Evolutionary conservation across 129 eudicot genomes (phyloP), one percentile per base, ranked within the genome.

Genomic region (Lactuca saligna): DNA sequence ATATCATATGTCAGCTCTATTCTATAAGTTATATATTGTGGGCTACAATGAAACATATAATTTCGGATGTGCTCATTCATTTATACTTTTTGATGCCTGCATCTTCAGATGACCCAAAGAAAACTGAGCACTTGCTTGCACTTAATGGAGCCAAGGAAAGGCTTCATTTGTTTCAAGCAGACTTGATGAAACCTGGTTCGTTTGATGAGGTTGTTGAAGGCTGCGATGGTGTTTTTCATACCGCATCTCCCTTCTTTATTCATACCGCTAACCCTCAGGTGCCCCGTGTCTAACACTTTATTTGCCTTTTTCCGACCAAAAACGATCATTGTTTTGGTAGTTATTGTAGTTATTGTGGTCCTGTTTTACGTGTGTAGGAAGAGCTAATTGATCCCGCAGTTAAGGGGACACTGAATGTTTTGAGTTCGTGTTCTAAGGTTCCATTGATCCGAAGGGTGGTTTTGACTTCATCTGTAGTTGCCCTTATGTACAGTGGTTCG

Each of bases 401-500:
- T 2, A 91, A 88, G 74, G 97, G 97, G 50, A 91, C 97, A 31
- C 75, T 91, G n/a, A 91, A 91, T 44, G 96, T 91, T 59, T 87
- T 91, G 44, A 72, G 71, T 15, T 80, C 97, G 35, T 85, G 92
- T 74, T 78, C 81, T 11, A 88, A 78, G 75, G 54, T 80, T 41
- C 54, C 86, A 29, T 57, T 83, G 6, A 71, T 91, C 2, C 88
- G 76, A 73, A 78, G 88, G 75, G 97, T 84, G 68, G 88, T 90
- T 55, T 63, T 90, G 70, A 90, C 95, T 31, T 87, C 95, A 13
- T 90, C 97, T 34, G 61, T 72, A 38, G 87, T 88, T 31, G 88
- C 97, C 20, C 73, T 90, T 38, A 16, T 55, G 3, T 82, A 44
- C 64, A 84, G 78, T 71, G 88, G 95, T 16, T 67, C 61, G 38